Base-by-base conservation (phyloP, 2,329 filamentous ascomycete species). In the Lachnellula suecica region DNA sequence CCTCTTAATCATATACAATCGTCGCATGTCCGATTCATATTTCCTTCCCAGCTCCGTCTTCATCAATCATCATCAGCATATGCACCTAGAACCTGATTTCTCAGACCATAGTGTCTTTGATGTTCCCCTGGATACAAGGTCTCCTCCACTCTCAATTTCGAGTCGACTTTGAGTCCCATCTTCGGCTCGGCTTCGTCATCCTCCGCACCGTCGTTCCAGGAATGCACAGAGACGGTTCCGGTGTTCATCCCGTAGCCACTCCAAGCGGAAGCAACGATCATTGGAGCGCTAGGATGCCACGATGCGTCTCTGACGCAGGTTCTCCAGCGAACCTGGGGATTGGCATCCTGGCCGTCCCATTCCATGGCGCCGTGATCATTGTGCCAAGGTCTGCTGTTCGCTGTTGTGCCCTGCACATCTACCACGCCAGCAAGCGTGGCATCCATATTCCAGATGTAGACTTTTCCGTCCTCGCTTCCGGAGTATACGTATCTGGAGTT, bases 381-480 rank as follows among this genome's bases (percentile, higher is more conserved):
- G 17, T 82, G 79, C 11, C 75, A 72, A 1, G 83, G 81, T 35
- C 85, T 75, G 9, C 82, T 80, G 58, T 83, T 78, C 53, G 76
- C 74, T 0, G 90, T 95, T 1, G 88, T 85, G 55, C 79, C 73
- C 40, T 82, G 79, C 6, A 97, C 92, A 66, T 97, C 85, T 42
- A 99, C 85, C 38, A 81, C 84, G 4, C 81, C 83, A 0, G 89
- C 91, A 10, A 89, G 66, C 0, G 91, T 97, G 27, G 90, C 92
- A 66, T 99, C 92, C 71, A 97, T 74, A 66, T 97, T 97, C 80
- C 89, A 99, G 38, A 97, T 82, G 62, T 91, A 93, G 0, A 97
- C 88, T 53, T 88, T 88, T 44, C 94, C 94, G 61, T 97, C 91
- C 58, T 90, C 84, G 63, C 89, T 95, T 20, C 94, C 94, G 19